Evolutionary conservation across 192 early-diverging fungal genomes (phyloP).

Genomic region (Coemansia sp.): DNA sequence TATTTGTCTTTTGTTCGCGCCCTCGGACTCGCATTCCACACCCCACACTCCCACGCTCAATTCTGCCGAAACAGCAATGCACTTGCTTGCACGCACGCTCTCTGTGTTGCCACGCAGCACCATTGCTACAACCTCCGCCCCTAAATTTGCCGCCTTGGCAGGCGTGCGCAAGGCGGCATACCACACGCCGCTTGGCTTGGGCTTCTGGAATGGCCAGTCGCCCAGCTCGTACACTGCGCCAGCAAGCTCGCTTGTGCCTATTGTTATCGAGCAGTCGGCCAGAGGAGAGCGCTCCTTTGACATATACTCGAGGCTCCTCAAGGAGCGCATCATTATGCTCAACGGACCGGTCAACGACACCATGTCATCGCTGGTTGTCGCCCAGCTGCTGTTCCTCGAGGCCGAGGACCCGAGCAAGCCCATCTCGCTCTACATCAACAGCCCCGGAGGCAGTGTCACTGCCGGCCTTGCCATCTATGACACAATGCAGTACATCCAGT

Average conservation of each 20-base stretch:
- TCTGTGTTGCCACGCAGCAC: too few species aligned
- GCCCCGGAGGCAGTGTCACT: slow-evolving; percentile 94
- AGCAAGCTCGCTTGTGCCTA: slow-evolving; percentile 42
- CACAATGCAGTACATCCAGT: slow-evolving; percentile 88
- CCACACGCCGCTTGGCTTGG: slow-evolving; percentile 23
- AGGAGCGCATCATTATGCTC: slow-evolving; percentile 96
- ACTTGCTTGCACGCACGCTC: too few species aligned
- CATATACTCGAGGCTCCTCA: slow-evolving; percentile 94
- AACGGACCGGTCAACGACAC: slow-evolving; percentile 87
- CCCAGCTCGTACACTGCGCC: slow-evolving; percentile 6
- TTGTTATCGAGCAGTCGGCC: slow-evolving; percentile 57
- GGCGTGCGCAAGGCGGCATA: too few species aligned
- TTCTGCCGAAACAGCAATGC: too few species aligned
- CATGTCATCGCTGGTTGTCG: slow-evolving; percentile 83
- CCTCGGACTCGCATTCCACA: too few species aligned
- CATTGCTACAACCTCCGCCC: too few species aligned
- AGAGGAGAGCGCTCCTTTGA: slow-evolving; percentile 94
- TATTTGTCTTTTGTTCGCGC: too few species aligned
- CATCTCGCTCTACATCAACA: slow-evolving; percentile 96
- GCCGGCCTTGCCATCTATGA: slow-evolving; percentile 93
- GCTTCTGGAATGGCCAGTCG: slow-evolving; percentile 23
- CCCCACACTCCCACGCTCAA: too few species aligned
- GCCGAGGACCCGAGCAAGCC: slow-evolving; percentile 92
- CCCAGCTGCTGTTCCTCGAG: slow-evolving; percentile 92
- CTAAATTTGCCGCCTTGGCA: too few species aligned